Base-by-base conservation (phyloP, 225 moss, liverwort and hornwort genomes). In the Polytrichum commune region DNA sequence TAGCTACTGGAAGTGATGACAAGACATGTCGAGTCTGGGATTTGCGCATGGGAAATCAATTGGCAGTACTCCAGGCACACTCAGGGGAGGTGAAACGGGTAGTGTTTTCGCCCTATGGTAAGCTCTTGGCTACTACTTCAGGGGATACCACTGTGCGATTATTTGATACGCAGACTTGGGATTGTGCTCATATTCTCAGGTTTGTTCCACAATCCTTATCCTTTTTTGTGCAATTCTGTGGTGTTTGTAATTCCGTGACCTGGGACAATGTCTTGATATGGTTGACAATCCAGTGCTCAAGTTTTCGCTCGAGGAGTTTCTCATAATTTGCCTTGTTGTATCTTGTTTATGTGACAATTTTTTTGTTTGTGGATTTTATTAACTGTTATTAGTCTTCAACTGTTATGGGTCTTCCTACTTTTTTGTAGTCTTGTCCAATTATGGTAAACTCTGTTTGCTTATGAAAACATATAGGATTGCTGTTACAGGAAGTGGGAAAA, bases 11-110 rank as follows among this genome's bases (percentile, higher is more conserved):
- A 20, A 98, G 97, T 79, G 97, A 98, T 72, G 97, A 98, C 83
- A 98, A 98, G 65, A 98, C 97, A 58, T 98, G 97, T 67, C 89
- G 97, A 20, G 91, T 98, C 35, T 98, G 97, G 97, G 97, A 98
- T 79, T 71, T 98, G 68, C 89, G 97, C 78, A 98, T 93, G 97
- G 97, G 94, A 22, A 88, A 84, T 67, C 84, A 84, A 62, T 73
- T 98, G 60, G 91, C 74, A 75, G 91, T 98, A 24, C 85, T 98
- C 69, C 81, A 90, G 77, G 82, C 58, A 67, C 97, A 98, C 76
- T 79, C 97, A 38, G 97, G 97, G 53, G 97, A 98, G 77, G 97
- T 98, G 63, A 98, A 98, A 68, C 88, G 97, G 68, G 97, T 98
- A 63, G 84, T 89, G 35, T 98, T 98, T 75, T 98, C 97, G 6